Base-by-base conservation (phyloP, 768 basidiomycete genomes). In the Suillus subluteus region DNA sequence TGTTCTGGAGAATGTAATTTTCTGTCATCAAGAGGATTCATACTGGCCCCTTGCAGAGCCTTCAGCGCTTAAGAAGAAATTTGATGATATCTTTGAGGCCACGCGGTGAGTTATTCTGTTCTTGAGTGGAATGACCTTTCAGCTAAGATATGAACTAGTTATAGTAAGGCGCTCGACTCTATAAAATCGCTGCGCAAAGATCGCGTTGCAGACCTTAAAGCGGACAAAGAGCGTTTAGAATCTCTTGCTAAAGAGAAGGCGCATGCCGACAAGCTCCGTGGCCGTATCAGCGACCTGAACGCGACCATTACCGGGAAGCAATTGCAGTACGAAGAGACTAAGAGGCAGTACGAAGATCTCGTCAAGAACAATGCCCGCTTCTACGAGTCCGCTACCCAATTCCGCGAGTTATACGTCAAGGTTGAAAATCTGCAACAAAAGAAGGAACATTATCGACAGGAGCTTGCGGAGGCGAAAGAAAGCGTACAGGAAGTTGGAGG, bases 81-180 rank as follows among this genome's bases (percentile, higher is more conserved):
- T 99, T 68, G 98, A 99, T 72, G 98, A 99, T 73, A 99, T 99
- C 65, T 99, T 99, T 72, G 98, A 99, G 78, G 98, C 98, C 4
- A 99, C 96, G 23, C 91, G 92, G 95, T 93, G 62, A 40, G 82
- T 73, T 50, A 1, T 6, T 32, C 38, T 38, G 38, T 65, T 54
- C 43, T 7, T 58, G 12, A 30, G 16, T 32, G 16, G 1, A 6
- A 41, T 18, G 55, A 38, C 58, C 9, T 55, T 62, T 52, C 16
- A 32, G 38, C 37, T 62, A 58, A 67, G 63, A 63, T 61, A 21
- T 56, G 58, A 2, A 66, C 40, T 44, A 98, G 96, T 73, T 99
- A 98, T 78, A 98, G 97, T 0, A 99, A 99, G 74, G 98, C 97
- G 0, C 84, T 99, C 1, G 95, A 98, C 66, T 88, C 91, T 35